Evolutionary conservation across 805 yeast genomes (phyloP), one percentile per base, ranked within the genome.

Genomic region (Metschnikowia baotianmanensis): DNA sequence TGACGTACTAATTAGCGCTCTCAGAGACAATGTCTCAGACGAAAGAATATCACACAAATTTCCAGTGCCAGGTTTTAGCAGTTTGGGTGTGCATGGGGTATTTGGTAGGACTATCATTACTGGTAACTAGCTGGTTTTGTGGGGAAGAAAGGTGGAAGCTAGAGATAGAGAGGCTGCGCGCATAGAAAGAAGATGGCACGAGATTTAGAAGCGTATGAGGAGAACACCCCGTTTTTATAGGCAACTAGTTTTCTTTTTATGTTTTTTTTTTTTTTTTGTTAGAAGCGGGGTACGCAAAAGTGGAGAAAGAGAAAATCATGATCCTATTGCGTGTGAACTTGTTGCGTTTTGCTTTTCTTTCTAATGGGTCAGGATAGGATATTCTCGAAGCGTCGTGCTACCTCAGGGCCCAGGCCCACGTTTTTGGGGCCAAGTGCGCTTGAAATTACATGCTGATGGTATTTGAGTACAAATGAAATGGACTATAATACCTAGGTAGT

Each of bases 31-130:
- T 13, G 59, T 34, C 6, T 47, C 45, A 5, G 47, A 40, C 5
- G 48, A 38, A 2, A 40, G 4, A 5, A n/a, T 13, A 9, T 32
- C 9, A 7, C 21, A 10, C 16, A 4, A 17, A 10, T 15, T 29
- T 4, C 17, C 27, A 7, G 4, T 11, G 5, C 20, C 31, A 4
- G 22, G n/a, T 12, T 39, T 33, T 11, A 39, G 13, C 25, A 23
- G 43, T 2, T 30, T 44, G 3, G 67, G 65, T 6, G 50, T 36
- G 6, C 64, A 66, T 1, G 68, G 68, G 2, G 66, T 60, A 35
- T 63, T 51, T 29, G 71, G 70, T 35, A 65, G 55, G 7, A 62
- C 55, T 30, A 65, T 50, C 70, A 65, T 63, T 25, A 3, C 9
- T 13, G n/a, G n/a, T n/a, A n/a, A n/a, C n/a, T n/a, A n/a, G 15